A percentile compares a stretch with the other conserved stretches of the same genome.
These are phyloP conservation scores for Apophysomyces trapeziformis DNA, from an alignment of 371 early-diverging fungal species.

Conservation along the genomic window DNA sequence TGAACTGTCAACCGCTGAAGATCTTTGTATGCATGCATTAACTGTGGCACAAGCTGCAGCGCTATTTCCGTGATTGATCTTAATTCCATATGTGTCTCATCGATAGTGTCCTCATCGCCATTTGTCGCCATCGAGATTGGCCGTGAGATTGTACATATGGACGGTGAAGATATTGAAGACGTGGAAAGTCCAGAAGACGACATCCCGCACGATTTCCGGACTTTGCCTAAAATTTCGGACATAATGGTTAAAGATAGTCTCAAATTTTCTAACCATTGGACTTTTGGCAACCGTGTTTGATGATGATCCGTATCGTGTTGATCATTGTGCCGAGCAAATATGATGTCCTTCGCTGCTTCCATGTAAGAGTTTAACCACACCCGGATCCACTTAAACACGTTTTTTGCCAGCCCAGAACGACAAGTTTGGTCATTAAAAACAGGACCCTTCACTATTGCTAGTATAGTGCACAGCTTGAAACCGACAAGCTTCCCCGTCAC, in stretches of 20 bases:
- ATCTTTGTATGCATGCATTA: conserved; percentile 50
- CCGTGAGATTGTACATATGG: conserved; percentile 39
- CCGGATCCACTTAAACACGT: conserved; percentile 62
- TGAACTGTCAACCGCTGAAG: conserved; percentile 45
- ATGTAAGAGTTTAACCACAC: conserved; percentile 61
- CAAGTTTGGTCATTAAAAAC: conserved; percentile 59
- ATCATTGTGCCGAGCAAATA: conserved; percentile 47
- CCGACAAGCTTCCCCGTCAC: conserved; percentile 62
- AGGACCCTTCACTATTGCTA: conserved; percentile 61
- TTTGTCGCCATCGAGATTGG: conserved; percentile 45
- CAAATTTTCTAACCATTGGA: conserved; percentile 61
- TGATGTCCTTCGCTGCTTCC: conserved; percentile 47
- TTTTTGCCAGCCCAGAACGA: conserved; percentile 52
- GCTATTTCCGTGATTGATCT: conserved; percentile 31
- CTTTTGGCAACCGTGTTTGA: conserved; percentile 38
- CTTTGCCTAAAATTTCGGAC: conserved; percentile 57
- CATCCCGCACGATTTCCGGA: conserved; percentile 49
- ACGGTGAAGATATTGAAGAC: conserved; percentile 36
- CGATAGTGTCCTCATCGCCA: conserved; percentile 24
- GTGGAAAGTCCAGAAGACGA: conserved; percentile 35
- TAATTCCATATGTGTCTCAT: conserved; percentile 31
- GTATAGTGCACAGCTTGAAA: conserved; percentile 62
- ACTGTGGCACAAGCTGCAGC: conserved; percentile 42
- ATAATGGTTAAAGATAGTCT: conserved; percentile 58
- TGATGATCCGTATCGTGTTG: conserved; percentile 33